Conservation (phyloP, 371 early-diverging fungal genomes). For the Smittium culicis region DNA sequence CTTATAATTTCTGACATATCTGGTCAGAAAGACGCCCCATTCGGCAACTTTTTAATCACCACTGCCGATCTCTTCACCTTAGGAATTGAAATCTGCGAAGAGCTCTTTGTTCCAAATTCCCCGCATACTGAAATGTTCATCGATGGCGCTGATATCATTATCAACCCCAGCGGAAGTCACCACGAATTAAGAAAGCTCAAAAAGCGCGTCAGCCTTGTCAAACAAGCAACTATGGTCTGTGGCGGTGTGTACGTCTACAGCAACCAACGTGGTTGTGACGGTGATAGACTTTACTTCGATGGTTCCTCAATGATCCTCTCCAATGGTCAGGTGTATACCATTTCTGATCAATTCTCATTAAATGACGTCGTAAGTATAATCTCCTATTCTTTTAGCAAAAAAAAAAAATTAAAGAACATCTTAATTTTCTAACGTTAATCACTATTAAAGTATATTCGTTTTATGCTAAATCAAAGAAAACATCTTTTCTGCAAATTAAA, state of each 20-base stretch:
- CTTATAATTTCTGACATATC: constrained; percentile 58
- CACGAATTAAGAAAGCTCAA: constrained; percentile 81
- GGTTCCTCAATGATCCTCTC: constrained; percentile 80
- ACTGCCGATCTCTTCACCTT: constrained; percentile 61
- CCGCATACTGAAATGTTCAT: constrained; percentile 85
- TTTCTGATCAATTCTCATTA: constrained; percentile 85
- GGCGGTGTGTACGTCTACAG: constrained; percentile 93
- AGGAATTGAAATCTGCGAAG: constrained; percentile 94
- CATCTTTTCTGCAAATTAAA: too few species aligned
- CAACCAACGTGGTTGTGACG: constrained; percentile 96
- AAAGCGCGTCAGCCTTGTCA: constrained; percentile 71
- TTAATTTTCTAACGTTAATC: too few species aligned
- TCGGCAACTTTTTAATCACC: background rate
- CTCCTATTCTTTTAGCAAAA: too few species aligned
- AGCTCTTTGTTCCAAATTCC: constrained; percentile 82
- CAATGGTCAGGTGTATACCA: constrained; percentile 81
- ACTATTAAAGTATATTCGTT: background rate
- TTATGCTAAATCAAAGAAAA: too few species aligned
- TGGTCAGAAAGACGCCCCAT: constrained; percentile 38
- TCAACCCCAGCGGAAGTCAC: constrained; percentile 84
- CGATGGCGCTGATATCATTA: constrained; percentile 92
- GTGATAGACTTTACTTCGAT: constrained; percentile 96
- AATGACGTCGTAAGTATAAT: constrained; percentile 65
- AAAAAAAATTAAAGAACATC: too few species aligned
- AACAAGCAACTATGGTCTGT: constrained; percentile 76